Evolutionary conservation across 768 basidiomycete genomes (phyloP).

Genomic region (Boletellus ananas): DNA sequence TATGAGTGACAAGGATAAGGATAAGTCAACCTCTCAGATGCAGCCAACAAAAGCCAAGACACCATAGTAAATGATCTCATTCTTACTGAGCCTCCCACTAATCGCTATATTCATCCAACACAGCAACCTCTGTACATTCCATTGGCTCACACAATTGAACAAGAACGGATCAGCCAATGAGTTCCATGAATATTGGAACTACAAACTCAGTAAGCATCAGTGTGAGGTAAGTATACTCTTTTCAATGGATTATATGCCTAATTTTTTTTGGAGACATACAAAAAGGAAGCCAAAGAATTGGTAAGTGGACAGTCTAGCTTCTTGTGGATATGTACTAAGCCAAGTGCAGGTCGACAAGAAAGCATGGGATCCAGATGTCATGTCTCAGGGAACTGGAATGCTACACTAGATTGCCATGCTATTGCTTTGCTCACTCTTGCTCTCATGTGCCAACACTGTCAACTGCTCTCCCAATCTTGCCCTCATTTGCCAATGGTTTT

Average conservation of each 20-base stretch:
- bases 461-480: too few species aligned
- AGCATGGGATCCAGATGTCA: neutral
- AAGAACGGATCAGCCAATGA: neutral
- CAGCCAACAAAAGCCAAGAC: neutral
- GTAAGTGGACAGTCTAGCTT: too few species aligned
- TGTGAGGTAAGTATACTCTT: neutral
- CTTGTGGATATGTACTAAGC: too few species aligned
- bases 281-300: neutral
- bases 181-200: neutral
- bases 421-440: neutral
- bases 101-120: neutral
- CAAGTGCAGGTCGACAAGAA: neutral
- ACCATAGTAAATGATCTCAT: neutral
- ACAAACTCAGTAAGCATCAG: neutral
- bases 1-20: neutral
- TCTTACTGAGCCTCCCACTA: neutral
- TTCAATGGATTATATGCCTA: neutral
- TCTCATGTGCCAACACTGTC: too few species aligned
- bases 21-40: neutral
- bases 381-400: neutral
- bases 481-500: too few species aligned
- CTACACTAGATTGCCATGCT: neutral
- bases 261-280: neutral
- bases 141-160: neutral
- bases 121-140: neutral